Conservation (phyloP, 495 filamentous ascomycete species). For the Astrocystis sublimbata region DNA sequence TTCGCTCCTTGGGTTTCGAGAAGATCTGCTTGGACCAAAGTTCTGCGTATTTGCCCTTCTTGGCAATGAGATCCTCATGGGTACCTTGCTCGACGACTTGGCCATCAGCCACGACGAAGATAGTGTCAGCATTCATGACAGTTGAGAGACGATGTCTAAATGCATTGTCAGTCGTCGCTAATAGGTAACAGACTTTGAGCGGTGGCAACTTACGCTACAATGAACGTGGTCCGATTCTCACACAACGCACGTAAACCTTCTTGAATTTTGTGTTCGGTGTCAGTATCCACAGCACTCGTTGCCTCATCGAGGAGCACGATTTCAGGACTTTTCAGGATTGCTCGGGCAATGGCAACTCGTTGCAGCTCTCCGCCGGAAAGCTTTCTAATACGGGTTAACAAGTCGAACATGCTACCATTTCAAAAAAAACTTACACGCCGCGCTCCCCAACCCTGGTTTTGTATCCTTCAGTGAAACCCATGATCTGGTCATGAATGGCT, state of each 20-base stretch:
- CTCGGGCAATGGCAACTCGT: slow-evolving; percentile 73
- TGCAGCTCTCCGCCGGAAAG: slow-evolving; percentile 76
- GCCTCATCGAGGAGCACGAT: slow-evolving; percentile 61
- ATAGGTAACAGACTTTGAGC: neutral
- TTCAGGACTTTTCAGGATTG: slow-evolving; percentile 54
- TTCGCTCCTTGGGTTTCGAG: slow-evolving; percentile 48
- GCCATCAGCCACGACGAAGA: slow-evolving; percentile 66
- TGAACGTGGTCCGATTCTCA: slow-evolving; percentile 60
- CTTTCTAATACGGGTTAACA: slow-evolving; percentile 40
- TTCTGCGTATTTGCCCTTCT: slow-evolving; percentile 60
- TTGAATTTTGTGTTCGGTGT: slow-evolving; percentile 75
- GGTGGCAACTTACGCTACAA: slow-evolving; percentile 57
- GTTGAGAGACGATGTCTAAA: slow-evolving; percentile 65
- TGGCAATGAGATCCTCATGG: slow-evolving; percentile 60
- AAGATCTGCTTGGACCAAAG: slow-evolving; percentile 64
- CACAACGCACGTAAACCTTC: slow-evolving; percentile 60
- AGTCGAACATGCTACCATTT: neutral
- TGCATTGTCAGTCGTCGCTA: slow-evolving; percentile 15
- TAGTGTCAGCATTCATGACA: slow-evolving; percentile 68
- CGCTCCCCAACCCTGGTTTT: slow-evolving; percentile 62
- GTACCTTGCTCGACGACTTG: slow-evolving; percentile 64
- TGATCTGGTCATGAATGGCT: slow-evolving; percentile 67
- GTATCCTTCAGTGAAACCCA: slow-evolving; percentile 65
- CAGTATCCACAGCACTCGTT: slow-evolving; percentile 59
- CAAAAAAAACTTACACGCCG: slow-evolving; percentile 47